Percentiles rank a stretch among this genome's conserved stretches.
These are phyloP conservation scores for Penicillium janthinellum DNA, from an alignment of 2,329 filamentous ascomycete genomes.

Conservation along the genomic window DNA sequence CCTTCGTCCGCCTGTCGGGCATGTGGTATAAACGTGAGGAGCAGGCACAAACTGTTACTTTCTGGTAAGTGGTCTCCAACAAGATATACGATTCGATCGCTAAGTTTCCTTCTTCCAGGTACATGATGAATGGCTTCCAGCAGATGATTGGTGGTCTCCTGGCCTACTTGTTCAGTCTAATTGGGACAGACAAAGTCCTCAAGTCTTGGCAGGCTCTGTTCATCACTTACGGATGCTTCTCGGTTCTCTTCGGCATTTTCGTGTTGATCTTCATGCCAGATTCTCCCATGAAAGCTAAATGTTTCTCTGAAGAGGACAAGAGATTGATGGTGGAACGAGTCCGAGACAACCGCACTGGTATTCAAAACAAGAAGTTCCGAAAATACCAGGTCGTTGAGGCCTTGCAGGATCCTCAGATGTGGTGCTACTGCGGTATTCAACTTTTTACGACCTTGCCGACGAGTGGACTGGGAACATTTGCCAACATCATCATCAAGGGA, in stretches of 20 bases:
- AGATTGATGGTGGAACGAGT: constrained; percentile 26
- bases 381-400: constrained; percentile 16
- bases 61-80: constrained; percentile 50
- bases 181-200: constrained; percentile 42
- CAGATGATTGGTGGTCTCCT: constrained; percentile 72
- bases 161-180: constrained; percentile 58
- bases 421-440: constrained; percentile 4
- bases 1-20: constrained; percentile 65
- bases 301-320: constrained; percentile 40
- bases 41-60: constrained; percentile 66
- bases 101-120: constrained; percentile 25
- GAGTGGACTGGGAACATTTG: constrained; percentile 8
- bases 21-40: constrained; percentile 74
- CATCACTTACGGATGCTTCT: constrained; percentile 63
- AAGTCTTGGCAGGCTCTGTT: constrained; percentile 71
- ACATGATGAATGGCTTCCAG: constrained; percentile 75
- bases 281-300: constrained; percentile 37
- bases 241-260: constrained; percentile 47
- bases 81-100: not conserved
- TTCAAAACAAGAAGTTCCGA: constrained; percentile 18
- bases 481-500: constrained; percentile 8
- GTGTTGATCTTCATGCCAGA: constrained; percentile 35
- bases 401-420: constrained; percentile 15
- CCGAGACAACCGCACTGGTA: constrained; percentile 27
- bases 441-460: constrained; percentile 2